Evolutionary conservation across 1,139 yeast genomes (phyloP).

Genomic region (Hemisphaericaspora lyxosophila): DNA sequence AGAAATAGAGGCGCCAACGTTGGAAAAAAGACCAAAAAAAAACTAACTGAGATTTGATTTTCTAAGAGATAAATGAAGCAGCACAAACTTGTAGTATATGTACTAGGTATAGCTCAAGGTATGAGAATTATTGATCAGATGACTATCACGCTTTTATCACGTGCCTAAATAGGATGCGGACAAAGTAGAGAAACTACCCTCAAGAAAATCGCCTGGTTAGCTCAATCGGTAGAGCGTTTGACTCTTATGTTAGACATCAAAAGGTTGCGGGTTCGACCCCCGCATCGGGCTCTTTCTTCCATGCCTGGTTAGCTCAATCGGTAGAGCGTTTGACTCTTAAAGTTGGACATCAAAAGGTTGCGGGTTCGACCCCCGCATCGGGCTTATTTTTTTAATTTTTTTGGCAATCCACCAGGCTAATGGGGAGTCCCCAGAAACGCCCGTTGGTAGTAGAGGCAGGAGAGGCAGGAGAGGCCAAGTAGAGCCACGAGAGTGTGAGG

Average conservation of each 20-base stretch:
- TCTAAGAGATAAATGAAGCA: too few species aligned
- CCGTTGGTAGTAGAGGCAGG: background rate
- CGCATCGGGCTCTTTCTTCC: conserved; percentile 41
- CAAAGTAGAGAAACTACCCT: background rate
- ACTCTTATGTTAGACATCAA: conserved; percentile 37
- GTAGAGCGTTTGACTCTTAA: conserved; percentile 48
- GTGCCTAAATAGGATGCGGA: background rate
- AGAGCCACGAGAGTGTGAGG: too few species aligned
- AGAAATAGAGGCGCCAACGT: background rate
- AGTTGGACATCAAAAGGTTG: conserved; percentile 39
- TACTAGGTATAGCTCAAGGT: background rate
- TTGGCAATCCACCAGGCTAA: too few species aligned
- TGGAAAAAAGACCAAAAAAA: too few species aligned
- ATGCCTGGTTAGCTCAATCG: conserved; percentile 37
- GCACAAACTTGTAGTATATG: too few species aligned
- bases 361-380: conserved; percentile 54
- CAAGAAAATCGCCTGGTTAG: background rate
- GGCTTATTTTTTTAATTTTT: conserved; percentile 26
- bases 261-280: conserved; percentile 54
- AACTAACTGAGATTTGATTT: too few species aligned
- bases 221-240: conserved; percentile 48
- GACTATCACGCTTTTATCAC: background rate
- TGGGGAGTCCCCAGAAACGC: too few species aligned
- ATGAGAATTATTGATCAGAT: background rate
- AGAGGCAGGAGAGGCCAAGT: background rate